Percentiles rank a stretch among this genome's conserved stretches.
These are phyloP conservation scores for Cephalotrichum gorgonifer DNA, from an alignment of 2,329 filamentous ascomycete genomes.

Conservation along the genomic window DNA sequence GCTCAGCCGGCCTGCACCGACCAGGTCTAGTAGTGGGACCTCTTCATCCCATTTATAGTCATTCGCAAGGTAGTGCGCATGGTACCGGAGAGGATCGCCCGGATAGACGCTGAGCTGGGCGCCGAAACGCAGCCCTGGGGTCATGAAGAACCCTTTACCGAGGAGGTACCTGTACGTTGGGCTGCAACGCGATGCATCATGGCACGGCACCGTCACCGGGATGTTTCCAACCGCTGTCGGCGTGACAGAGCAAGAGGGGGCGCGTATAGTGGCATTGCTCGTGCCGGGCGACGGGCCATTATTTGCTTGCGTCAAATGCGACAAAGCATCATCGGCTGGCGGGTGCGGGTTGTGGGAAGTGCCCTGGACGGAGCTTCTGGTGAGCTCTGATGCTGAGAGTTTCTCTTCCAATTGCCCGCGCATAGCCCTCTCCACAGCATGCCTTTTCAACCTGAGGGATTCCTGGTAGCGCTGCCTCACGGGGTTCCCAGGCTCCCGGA, in stretches of 20 bases:
- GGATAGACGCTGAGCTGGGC: constrained; percentile 93
- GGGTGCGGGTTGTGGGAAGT: background rate
- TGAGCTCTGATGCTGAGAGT: background rate
- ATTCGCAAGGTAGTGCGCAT: constrained; percentile 88
- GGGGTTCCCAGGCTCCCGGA: constrained; percentile 43
- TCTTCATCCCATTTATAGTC: constrained; percentile 80
- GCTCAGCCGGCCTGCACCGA: constrained; percentile 76
- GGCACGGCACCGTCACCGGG: background rate
- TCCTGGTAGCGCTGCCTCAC: constrained; percentile 55
- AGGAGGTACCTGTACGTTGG: background rate
- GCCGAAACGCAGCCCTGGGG: constrained; percentile 87
- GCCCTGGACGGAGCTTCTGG: background rate
- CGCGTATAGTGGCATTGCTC: background rate
- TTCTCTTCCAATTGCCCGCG: constrained; percentile 27
- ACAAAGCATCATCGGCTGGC: background rate
- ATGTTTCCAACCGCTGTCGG: background rate
- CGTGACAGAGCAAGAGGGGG: background rate
- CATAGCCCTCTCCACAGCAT: constrained; percentile 27
- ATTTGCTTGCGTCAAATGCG: background rate
- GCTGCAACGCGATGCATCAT: background rate
- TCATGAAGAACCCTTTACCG: constrained; percentile 58
- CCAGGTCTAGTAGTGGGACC: constrained; percentile 73
- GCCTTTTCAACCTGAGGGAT: constrained; percentile 36
- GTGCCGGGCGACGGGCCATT: background rate
- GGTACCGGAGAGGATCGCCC: constrained; percentile 86